These are phyloP conservation scores for Candida endomychidarum DNA, from an alignment of 805 yeast genomes.

Conservation along the genomic window DNA sequence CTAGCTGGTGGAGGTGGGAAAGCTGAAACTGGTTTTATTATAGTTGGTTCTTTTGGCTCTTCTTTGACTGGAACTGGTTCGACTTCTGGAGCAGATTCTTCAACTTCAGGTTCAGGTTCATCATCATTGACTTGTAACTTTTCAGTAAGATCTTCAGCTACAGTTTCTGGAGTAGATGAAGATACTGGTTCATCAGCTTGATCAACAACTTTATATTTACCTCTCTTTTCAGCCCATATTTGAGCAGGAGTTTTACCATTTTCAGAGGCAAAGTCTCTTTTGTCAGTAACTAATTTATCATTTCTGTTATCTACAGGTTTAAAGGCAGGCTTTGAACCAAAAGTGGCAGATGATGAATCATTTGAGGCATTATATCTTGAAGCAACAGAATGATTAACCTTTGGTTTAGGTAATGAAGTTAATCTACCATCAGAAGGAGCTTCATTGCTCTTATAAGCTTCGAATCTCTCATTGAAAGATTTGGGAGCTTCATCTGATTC, in stretches of 20 bases:
- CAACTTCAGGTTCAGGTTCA: conserved; percentile 13
- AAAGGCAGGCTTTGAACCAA: conserved; percentile 38
- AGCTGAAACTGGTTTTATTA: conserved; percentile 10
- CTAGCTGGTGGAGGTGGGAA: conserved; percentile 14
- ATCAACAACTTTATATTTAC: conserved; percentile 51
- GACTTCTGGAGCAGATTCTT: conserved; percentile 4
- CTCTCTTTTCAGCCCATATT: conserved; percentile 90
- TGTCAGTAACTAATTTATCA: conserved; percentile 56
- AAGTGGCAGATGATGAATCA: conserved; percentile 27
- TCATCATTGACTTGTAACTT: conserved; percentile 10
- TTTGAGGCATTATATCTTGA: conserved; percentile 42
- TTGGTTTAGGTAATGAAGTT: conserved; percentile 64
- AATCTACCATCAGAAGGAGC: conserved; percentile 48
- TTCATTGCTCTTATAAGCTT: conserved; percentile 40
- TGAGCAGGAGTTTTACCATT: conserved; percentile 93
- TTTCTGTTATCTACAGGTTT: conserved; percentile 28
- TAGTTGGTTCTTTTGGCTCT: conserved; percentile 6
- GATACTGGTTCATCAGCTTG: conserved; percentile 25
- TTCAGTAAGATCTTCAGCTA: conserved; percentile 19
- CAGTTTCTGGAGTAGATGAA: conserved; percentile 8
- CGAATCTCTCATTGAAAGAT: conserved; percentile 45
- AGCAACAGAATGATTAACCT: conserved; percentile 49
- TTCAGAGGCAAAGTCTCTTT: conserved; percentile 60
- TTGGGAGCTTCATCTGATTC: conserved; percentile 47
- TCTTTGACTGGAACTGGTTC: not conserved